Evolutionary conservation across 768 basidiomycete genomes (phyloP).

Genomic region (Leccinum variicolor): DNA sequence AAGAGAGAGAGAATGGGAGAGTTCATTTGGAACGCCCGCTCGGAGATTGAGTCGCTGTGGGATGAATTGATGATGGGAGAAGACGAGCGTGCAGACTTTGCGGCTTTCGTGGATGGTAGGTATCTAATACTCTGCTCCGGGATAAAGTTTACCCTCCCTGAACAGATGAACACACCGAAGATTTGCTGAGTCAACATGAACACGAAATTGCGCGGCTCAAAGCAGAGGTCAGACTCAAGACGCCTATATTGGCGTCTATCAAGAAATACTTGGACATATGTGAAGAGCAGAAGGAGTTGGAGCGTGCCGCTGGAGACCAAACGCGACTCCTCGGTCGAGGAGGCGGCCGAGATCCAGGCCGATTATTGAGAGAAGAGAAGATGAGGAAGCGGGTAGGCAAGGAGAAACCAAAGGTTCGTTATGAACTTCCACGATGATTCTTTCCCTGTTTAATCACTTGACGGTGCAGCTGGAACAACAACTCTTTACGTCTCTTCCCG

Average conservation of each 20-base stretch:
- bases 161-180: conserved; percentile 84
- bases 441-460: background rate
- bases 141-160: background rate
- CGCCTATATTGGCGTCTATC: conserved; percentile 68
- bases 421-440: background rate
- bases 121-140: background rate
- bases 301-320: conserved; percentile 76
- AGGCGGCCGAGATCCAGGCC: conserved; percentile 70
- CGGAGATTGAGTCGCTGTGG: conserved; percentile 81
- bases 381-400: conserved; percentile 91
- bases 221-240: conserved; percentile 78
- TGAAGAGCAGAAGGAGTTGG: conserved; percentile 85
- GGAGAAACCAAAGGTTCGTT: conserved; percentile 83
- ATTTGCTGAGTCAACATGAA: conserved; percentile 80
- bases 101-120: conserved; percentile 80
- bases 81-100: conserved; percentile 77
- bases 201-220: conserved; percentile 79
- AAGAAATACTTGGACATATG: conserved; percentile 91
- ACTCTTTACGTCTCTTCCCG: conserved; percentile 68
- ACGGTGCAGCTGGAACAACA: conserved; percentile 86
- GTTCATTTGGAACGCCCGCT: conserved; percentile 79
- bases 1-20: conserved; percentile 84
- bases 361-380: conserved; percentile 91
- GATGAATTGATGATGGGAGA: conserved; percentile 83
- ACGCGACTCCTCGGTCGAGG: conserved; percentile 78